phyloP scores from a whole-genome alignment of 2,329 filamentous ascomycete genomes.

The Pseudogymnoascus sp. region DNA sequence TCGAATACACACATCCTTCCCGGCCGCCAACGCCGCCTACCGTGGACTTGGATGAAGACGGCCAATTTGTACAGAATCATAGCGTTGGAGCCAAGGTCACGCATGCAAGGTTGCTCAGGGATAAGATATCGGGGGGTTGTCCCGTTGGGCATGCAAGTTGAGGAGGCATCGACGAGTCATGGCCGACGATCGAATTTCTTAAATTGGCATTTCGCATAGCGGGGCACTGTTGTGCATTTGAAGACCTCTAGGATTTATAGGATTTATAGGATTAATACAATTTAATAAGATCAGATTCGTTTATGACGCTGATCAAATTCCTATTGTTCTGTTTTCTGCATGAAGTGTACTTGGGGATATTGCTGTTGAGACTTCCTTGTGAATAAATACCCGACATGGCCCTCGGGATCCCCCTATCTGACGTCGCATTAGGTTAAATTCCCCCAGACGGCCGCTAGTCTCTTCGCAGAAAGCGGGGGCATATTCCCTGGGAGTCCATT shows the following conservation, averaged over 20 bases:
- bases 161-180: background rate
- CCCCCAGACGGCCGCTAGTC: background rate
- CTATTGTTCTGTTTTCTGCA: background rate
- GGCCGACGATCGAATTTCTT: background rate
- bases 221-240: background rate
- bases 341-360: background rate
- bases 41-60: conserved; percentile 40
- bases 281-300: background rate
- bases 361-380: background rate
- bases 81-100: conserved; percentile 83
- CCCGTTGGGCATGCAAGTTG: conserved; percentile 41
- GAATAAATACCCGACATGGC: background rate
- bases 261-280: background rate
- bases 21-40: conserved; percentile 33
- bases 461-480: background rate
- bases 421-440: background rate
- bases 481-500: background rate
- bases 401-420: background rate
- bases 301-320: background rate
- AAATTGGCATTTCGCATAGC: background rate
- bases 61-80: conserved; percentile 40
- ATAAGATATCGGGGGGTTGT: conserved; percentile 60
- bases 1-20: conserved; percentile 38
- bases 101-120: conserved; percentile 69
- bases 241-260: background rate